phyloP scores from a whole-genome alignment of 441 rosid genomes.

The Eruca vesicaria region DNA sequence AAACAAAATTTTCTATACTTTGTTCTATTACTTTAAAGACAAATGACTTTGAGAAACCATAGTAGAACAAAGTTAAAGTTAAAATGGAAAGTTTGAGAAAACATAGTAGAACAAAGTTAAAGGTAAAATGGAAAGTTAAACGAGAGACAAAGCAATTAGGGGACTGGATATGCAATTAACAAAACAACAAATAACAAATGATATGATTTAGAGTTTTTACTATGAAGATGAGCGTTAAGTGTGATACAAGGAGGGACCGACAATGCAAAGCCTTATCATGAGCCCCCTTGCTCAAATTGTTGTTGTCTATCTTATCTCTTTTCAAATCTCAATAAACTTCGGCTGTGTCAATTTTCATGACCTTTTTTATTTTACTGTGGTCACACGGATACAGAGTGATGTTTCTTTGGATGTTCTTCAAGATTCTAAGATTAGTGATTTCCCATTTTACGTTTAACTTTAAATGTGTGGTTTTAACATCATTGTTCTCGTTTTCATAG shows the following conservation, averaged over 20 bases:
- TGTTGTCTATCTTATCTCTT: conserved; percentile 5
- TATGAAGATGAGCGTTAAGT: conserved; percentile 2
- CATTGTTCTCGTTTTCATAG: neutral
- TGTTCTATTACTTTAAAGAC: too few relatives aligned
- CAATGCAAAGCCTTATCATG: conserved; percentile 18
- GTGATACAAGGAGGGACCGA: conserved; percentile 19
- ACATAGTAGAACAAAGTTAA: too few relatives aligned
- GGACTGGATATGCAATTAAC: neutral
- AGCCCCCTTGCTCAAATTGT: conserved; percentile 25
- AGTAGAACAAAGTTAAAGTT: too few relatives aligned
- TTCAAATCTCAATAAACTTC: conserved; percentile 4
- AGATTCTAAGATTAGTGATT: neutral
- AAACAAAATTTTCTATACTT: too few relatives aligned
- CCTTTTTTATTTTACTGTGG: neutral
- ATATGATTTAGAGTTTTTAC: neutral
- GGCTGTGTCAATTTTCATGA: neutral
- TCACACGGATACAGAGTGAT: neutral
- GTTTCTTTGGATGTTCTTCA: neutral
- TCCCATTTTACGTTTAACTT: neutral
- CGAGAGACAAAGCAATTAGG: neutral
- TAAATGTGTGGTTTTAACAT: neutral
- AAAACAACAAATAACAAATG: neutral
- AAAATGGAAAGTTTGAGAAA: too few relatives aligned
- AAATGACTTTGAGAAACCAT: too few relatives aligned
- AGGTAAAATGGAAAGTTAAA: too few relatives aligned